These are phyloP conservation scores for Delphinella strobiligena DNA, from an alignment of 2,329 filamentous ascomycete genomes.

Conservation along the genomic window DNA sequence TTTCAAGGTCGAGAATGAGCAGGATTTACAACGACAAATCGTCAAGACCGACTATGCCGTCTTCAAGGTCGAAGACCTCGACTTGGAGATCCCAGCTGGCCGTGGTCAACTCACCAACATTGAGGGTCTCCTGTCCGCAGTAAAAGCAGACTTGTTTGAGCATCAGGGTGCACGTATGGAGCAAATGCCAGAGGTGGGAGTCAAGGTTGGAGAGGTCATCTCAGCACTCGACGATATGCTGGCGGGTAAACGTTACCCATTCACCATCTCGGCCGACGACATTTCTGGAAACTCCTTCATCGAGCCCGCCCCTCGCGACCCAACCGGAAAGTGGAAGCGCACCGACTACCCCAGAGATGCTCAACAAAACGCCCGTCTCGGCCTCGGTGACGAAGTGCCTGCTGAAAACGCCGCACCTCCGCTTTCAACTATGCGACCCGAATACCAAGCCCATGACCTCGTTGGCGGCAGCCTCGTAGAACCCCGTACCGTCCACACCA, in stretches of 20 bases:
- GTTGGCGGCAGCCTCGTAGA: slow-evolving; percentile 10
- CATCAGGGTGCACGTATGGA: slow-evolving; percentile 75
- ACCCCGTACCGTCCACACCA: slow-evolving; percentile 12
- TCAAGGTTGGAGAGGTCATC: slow-evolving; percentile 68
- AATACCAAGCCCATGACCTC: slow-evolving; percentile 34
- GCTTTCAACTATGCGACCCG: slow-evolving; percentile 43
- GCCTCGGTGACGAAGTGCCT: slow-evolving; percentile 45
- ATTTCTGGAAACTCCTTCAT: slow-evolving; percentile 95
- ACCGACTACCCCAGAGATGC: slow-evolving; percentile 70
- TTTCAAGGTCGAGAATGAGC: slow-evolving; percentile 58
- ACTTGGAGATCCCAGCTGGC: slow-evolving; percentile 84
- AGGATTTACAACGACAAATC: slow-evolving; percentile 74
- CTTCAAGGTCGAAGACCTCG: slow-evolving; percentile 80
- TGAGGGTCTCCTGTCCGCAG: slow-evolving; percentile 70
- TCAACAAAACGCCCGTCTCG: slow-evolving; percentile 78
- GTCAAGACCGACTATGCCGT: slow-evolving; percentile 83
- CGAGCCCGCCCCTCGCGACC: slow-evolving; percentile 62
- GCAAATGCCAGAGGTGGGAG: slow-evolving; percentile 63
- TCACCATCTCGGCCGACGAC: slow-evolving; percentile 80
- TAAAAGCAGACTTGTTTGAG: slow-evolving; percentile 68
- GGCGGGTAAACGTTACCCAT: slow-evolving; percentile 66
- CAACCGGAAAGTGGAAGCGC: slow-evolving; percentile 82
- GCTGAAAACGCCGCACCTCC: slow-evolving; percentile 25
- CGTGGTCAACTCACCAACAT: slow-evolving; percentile 88
- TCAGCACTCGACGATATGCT: slow-evolving; percentile 65